Evolutionary conservation across 345 rosid species (phyloP), one percentile per base, ranked within the genome.

Genomic region (Kandelia obovata): DNA sequence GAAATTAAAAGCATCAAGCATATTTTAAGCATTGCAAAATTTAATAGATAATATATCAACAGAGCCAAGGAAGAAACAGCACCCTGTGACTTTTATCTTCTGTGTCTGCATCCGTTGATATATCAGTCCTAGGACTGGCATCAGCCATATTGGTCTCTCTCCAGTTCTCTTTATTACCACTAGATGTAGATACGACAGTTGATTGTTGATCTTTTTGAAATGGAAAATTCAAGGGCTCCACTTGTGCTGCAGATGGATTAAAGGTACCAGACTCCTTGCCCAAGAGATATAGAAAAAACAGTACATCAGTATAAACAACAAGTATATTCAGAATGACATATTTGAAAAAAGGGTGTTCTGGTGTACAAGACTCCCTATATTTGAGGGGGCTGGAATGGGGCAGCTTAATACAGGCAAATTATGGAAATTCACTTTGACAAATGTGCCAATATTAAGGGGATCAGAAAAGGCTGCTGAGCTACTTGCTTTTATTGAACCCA

Each of bases 81-180:
- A 92, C 99, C 96, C 87, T 87, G 72, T 80, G 97, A 82, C 78
- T 83, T 79, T 84, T 88, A 61, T 92, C 94, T 77, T 96, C 98
- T 8, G 95, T 89, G 75, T 92, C 97, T 6, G 72, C 98, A 79
- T 92, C 98, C 9, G 97, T 90, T 61, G 98, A 96, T 65, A 78
- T 86, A 79, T 89, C 97, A 17, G 97, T 90, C 80, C 81, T 81
- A 0, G 98, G 99, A 87, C 99, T 96, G 55, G 77, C 88, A 80
- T 96, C 99, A 64, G 92, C 98, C 99, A 96, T 96, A 71, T 62
- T 70, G 64, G 76, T 79, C 75, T 75, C 82, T 66, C 77, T 82
- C 76, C 80, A 83, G 70, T 78, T 79, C 74, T 80, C 85, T 63
- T 83, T 75, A 70, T 70, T 65, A 73, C 75, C 73, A 75, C 80